phyloP scores from a whole-genome alignment of 768 basidiomycete genomes.

The Phlebiopsis flavidoalba region DNA sequence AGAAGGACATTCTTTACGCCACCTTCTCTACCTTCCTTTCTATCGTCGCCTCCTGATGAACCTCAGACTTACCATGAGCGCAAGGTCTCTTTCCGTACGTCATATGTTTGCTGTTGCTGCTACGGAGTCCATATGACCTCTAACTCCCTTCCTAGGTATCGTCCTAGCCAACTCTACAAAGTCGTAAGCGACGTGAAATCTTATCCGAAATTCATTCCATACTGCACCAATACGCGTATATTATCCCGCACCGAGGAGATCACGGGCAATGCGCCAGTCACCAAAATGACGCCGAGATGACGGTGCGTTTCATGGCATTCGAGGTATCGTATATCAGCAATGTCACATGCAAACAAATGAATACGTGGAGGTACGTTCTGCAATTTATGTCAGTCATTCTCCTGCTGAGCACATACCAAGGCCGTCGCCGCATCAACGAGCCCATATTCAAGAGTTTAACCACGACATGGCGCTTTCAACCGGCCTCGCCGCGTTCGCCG shows the following conservation, averaged over 20 bases:
- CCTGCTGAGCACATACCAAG: conserved; percentile 30
- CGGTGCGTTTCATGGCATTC: conserved; percentile 84
- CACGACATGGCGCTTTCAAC: conserved; percentile 72
- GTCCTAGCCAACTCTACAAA: conserved; percentile 70
- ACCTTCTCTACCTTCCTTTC: conserved; percentile 41
- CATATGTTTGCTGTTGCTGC: neutral
- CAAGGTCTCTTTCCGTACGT: conserved; percentile 86
- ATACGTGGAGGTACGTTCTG: conserved; percentile 63
- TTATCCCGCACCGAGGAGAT: conserved; percentile 31
- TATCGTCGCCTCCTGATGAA: conserved; percentile 33
- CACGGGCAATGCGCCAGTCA: conserved; percentile 19
- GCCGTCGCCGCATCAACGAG: conserved; percentile 69
- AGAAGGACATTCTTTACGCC: conserved; percentile 11
- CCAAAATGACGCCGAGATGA: conserved; percentile 74
- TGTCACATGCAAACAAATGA: conserved; percentile 73
- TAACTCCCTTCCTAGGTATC: conserved; percentile 50
- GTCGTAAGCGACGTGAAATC: conserved; percentile 85
- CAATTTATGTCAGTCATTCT: too few relatives aligned
- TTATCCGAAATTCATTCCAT: conserved; percentile 86
- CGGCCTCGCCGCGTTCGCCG: conserved; percentile 40
- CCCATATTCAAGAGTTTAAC: conserved; percentile 68
- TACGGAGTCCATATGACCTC: neutral
- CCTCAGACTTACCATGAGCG: conserved; percentile 72
- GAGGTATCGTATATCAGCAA: conserved; percentile 83
- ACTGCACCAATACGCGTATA: conserved; percentile 72